These are phyloP conservation scores for Trichoderma simmonsii DNA, from an alignment of 2,329 filamentous ascomycete species.

Conservation along the genomic window DNA sequence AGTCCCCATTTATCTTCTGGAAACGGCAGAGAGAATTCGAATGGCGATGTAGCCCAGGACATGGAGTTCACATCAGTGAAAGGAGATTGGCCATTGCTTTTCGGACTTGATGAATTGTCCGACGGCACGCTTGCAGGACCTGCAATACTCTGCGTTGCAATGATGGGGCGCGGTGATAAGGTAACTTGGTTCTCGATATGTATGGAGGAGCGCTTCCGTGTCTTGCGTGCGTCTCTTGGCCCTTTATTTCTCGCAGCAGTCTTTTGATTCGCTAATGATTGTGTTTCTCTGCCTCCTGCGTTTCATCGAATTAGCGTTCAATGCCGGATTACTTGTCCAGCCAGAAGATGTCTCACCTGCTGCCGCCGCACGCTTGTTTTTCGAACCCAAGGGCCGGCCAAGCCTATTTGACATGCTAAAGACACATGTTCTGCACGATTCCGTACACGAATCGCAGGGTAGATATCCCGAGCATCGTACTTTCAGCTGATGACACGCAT, in stretches of 20 bases:
- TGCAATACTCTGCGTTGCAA: background rate
- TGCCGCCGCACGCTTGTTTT: background rate
- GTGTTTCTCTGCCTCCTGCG: background rate
- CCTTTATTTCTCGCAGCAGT: background rate
- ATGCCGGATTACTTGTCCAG: background rate
- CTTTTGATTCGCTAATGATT: background rate
- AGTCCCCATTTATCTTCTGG: background rate
- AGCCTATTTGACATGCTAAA: background rate
- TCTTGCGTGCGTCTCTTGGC: background rate
- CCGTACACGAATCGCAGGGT: background rate
- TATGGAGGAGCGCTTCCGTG: background rate
- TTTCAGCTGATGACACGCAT: background rate
- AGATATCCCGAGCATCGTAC: background rate
- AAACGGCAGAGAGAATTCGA: background rate
- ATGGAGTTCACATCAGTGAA: background rate
- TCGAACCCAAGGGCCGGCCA: background rate
- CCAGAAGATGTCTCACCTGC: background rate
- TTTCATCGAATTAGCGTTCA: background rate
- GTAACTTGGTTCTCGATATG: background rate
- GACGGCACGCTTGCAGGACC: background rate
- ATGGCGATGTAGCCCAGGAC: background rate
- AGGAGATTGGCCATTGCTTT: background rate
- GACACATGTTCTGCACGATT: background rate
- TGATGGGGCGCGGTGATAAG: background rate
- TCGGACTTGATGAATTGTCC: background rate